Evolutionary conservation across 148 eudicot genomes (phyloP), one percentile per base, ranked within the genome.

Genomic region (Fagopyrum esculentum): DNA sequence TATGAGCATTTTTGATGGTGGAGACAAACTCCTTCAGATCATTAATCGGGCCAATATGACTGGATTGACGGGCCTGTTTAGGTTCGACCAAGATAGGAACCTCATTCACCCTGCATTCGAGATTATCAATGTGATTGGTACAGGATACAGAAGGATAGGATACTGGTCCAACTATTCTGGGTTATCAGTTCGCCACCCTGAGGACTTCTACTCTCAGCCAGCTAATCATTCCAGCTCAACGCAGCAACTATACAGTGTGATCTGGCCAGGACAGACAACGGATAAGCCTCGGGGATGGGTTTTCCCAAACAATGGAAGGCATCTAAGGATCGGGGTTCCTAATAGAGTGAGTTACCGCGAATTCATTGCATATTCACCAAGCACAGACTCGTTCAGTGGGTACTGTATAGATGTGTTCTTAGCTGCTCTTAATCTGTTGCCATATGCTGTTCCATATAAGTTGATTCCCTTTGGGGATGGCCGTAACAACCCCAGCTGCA

Each of bases 271-370:
- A 26, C 73, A 82, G 75, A 73, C 83, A 2, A 76, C 55, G 19
- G 47, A 59, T n/a, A 80, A 71, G 50, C 87, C 83, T 44, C 79
- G 87, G 1, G 87, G 87, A 15, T 85, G 87, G 87, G 87, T 82
- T 52, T 85, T 85, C 52, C 83, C 87, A 0, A 69, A 80, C 46
- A 80, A 80, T 45, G 87, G 87, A 10, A 82, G 60, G 69, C 78
- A 73, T 9, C 15, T 85, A 77, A 74, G 63, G 56, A 82, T 84
- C 30, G 87, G 79, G 17, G 85, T 84, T 13, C 83, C 85, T 9
- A 60, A 69, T 52, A 70, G 83, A 30, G 87, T 80, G 46, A 82
- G 83, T 77, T 84, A 64, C 45, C 73, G 19, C 10, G 87, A 82
- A 11, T 79, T 84, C 63, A 78, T 84, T 59, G 55, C 72, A 5